phyloP scores from a whole-genome alignment of 768 basidiomycete genomes.

The Clavulina sp. region DNA sequence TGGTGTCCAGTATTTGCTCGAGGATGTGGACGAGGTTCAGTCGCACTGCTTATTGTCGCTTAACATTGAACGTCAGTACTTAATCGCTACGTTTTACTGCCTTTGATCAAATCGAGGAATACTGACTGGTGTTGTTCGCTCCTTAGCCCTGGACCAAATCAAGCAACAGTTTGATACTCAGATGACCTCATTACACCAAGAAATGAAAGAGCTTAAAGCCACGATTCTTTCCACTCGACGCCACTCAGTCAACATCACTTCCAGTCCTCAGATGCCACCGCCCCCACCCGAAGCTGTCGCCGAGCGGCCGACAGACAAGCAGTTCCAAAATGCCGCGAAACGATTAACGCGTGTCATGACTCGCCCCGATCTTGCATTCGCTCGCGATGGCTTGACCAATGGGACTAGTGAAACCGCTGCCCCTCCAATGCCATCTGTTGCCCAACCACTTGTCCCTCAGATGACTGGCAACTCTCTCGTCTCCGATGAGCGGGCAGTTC shows the following conservation, averaged over 20 bases:
- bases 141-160: conserved; percentile 85
- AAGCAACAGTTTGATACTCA: conserved; percentile 94
- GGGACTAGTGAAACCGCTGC: conserved; percentile 12
- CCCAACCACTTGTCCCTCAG: conserved; percentile 38
- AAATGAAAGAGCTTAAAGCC: conserved; percentile 74
- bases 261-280: conserved; percentile 28
- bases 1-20: conserved; percentile 88
- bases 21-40: conserved; percentile 84
- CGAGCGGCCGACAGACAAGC: conserved; percentile 53
- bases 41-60: conserved; percentile 77
- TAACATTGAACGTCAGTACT: conserved; percentile 84
- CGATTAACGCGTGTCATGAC: conserved; percentile 51
- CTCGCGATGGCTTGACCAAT: neutral
- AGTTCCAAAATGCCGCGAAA: conserved; percentile 55
- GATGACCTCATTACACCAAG: conserved; percentile 66
- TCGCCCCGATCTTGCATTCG: conserved; percentile 27
- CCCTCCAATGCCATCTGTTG: conserved; percentile 1
- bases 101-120: conserved; percentile 1
- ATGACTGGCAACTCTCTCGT: conserved; percentile 56
- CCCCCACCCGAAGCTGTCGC: too few relatives aligned
- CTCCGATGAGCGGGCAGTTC: conserved; percentile 41
- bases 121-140: neutral
- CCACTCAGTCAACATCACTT: conserved; percentile 22
- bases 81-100: conserved; percentile 2
- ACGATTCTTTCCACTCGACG: conserved; percentile 39